Base-by-base conservation (phyloP, 1,139 yeast species). In the Lodderomyces parapsilosis region DNA sequence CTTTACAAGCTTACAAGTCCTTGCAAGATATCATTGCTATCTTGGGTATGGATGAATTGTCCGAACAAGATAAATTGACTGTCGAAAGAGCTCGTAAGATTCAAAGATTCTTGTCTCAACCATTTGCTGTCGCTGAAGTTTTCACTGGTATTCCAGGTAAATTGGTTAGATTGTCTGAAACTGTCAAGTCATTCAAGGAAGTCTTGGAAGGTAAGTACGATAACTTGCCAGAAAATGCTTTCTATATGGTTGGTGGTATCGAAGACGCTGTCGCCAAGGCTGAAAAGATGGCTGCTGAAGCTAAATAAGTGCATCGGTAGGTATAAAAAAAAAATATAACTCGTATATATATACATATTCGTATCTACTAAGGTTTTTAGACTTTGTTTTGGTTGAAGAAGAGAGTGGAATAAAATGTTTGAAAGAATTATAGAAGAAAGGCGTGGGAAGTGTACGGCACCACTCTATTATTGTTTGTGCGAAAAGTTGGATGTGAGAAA, bases 11-110 rank as follows among this genome's bases (percentile, higher is more conserved):
- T 64, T 93, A 93, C 87, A 93, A 93, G 83, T 93, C 99, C 63
- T 84, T 93, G 74, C 99, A 93, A 82, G 99, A 93, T 86, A 93
- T 93, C 76, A 93, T 93, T 83, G 99, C 99, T 77, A 93, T 93
- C 84, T 87, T 93, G 76, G 99, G 99, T 91, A 93, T 93, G 99
- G 99, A 93, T 78, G 99, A 93, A 82, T 84, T 93, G 79, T 90
- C 98, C 57, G 99, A 93, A 81, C 78, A 85, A 63, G 99, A 93
- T 78, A 93, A 93, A 81, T 86, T 93, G 71, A 93, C 98, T 57
- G 99, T 93, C 75, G 99, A 93, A 83, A 93, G 99, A 83, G 99
- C 99, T 62, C 91, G 99, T 84, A 93, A 93, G 87, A 89, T 93
- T 66, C 98, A 93, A 81, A 89, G 98, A 82, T 93, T 93, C 96